phyloP scores from a whole-genome alignment of 805 yeast genomes.

The Lipomyces sp. region DNA sequence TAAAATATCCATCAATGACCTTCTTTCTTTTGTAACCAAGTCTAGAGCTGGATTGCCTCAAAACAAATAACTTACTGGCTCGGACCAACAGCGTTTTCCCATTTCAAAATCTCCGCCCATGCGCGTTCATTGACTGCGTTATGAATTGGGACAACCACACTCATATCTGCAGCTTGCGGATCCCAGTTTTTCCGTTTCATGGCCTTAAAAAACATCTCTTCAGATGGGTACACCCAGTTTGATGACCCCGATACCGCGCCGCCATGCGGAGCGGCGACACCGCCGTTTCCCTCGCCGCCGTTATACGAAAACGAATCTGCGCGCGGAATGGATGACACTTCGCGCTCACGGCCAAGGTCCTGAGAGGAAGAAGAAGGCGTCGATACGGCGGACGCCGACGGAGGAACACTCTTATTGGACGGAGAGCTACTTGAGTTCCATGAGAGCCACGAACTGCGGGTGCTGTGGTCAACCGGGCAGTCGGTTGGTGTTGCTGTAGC shows the following conservation, averaged over 20 bases:
- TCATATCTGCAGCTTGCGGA: conserved; percentile 80
- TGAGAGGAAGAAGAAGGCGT: background rate
- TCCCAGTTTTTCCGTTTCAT: conserved; percentile 89
- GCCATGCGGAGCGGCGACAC: conserved; percentile 34
- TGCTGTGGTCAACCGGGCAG: conserved; percentile 70
- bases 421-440: conserved; percentile 29
- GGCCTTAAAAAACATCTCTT: conserved; percentile 89
- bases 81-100: conserved; percentile 59
- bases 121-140: conserved; percentile 91
- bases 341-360: conserved; percentile 62
- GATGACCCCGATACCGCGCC: conserved; percentile 31
- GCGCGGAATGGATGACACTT: conserved; percentile 71
- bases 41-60: background rate
- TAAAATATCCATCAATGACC: conserved; percentile 6
- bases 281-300: conserved; percentile 24
- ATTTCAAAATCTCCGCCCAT: conserved; percentile 75
- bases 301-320: conserved; percentile 39
- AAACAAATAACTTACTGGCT: conserved; percentile 36
- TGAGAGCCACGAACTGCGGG: conserved; percentile 57
- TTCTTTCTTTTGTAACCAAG: background rate
- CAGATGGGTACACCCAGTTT: conserved; percentile 95
- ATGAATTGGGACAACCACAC: conserved; percentile 87
- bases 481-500: conserved; percentile 32
- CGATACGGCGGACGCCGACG: background rate
- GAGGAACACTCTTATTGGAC: conserved; percentile 1